These are phyloP conservation scores for Alternaria sp. DNA, from an alignment of 2,329 filamentous ascomycete genomes.

Conservation along the genomic window DNA sequence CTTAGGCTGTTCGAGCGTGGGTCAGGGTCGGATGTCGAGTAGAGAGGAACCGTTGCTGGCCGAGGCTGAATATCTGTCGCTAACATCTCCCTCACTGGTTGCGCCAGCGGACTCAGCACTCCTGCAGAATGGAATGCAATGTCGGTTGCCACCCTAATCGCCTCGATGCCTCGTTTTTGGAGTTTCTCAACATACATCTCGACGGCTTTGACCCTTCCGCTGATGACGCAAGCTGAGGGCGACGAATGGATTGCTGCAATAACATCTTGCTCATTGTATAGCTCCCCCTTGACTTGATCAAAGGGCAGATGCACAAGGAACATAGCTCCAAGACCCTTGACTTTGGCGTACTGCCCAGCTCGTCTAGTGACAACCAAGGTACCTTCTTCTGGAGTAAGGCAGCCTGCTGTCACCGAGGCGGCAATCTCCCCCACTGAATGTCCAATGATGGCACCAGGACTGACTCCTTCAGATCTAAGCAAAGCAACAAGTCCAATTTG, in stretches of 20 bases:
- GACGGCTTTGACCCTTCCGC: slow-evolving; percentile 44
- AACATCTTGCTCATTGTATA: slow-evolving; percentile 22
- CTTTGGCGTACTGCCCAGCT: not conserved
- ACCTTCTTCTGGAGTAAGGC: slow-evolving; percentile 44
- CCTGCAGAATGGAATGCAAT: not conserved
- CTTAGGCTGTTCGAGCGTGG: not conserved
- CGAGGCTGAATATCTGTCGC: not conserved
- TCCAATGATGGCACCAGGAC: slow-evolving; percentile 21
- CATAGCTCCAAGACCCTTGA: not conserved
- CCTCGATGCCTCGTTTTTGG: not conserved
- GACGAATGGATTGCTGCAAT: slow-evolving; percentile 46
- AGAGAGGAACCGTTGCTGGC: not conserved
- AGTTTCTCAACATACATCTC: not conserved
- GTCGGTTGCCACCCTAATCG: not conserved
- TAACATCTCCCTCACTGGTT: not conserved
- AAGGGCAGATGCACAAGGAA: not conserved
- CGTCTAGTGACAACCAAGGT: slow-evolving; percentile 13
- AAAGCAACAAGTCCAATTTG: slow-evolving; percentile 33
- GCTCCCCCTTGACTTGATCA: not conserved
- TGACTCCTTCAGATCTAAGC: slow-evolving; percentile 20
- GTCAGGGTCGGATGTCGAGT: not conserved
- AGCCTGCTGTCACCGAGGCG: slow-evolving; percentile 41
- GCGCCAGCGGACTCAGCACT: not conserved
- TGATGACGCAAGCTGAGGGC: slow-evolving; percentile 44
- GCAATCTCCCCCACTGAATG: slow-evolving; percentile 40